phyloP scores from a whole-genome alignment of 345 rosid species.

The Hirschfeldia incana region DNA sequence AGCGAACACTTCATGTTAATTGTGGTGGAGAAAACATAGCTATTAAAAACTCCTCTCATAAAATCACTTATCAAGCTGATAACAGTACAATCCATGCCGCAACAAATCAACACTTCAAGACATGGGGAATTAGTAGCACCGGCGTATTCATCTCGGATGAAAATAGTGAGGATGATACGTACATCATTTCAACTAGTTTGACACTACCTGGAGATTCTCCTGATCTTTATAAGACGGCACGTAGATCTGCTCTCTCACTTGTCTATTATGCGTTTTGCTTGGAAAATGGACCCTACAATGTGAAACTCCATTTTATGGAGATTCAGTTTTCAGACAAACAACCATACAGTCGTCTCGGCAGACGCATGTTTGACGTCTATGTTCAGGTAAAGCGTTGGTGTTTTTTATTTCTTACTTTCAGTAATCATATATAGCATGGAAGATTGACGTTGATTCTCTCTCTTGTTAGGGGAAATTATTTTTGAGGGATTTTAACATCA shows the following conservation, averaged over 20 bases:
- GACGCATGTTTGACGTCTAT: conserved; percentile 59
- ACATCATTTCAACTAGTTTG: neutral
- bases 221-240: conserved; percentile 47
- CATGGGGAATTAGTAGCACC: conserved; percentile 31
- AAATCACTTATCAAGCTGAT: no score
- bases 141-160: conserved; percentile 16
- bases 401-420: neutral
- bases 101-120: no score
- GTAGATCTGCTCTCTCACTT: conserved; percentile 57
- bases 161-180: neutral
- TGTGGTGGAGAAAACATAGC: no score
- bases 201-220: neutral
- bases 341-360: conserved; percentile 44
- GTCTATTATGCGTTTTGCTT: conserved; percentile 65
- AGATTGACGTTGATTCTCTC: neutral
- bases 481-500: conserved; percentile 38
- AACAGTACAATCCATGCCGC: no score
- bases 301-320: conserved; percentile 63
- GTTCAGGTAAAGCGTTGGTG: conserved; percentile 41
- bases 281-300: conserved; percentile 51
- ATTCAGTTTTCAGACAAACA: conserved; percentile 46
- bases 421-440: neutral
- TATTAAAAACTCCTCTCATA: no score
- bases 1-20: no score
- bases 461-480: neutral